phyloP scores from a whole-genome alignment of 805 yeast genomes.

The Wickerhamiella brachini region DNA sequence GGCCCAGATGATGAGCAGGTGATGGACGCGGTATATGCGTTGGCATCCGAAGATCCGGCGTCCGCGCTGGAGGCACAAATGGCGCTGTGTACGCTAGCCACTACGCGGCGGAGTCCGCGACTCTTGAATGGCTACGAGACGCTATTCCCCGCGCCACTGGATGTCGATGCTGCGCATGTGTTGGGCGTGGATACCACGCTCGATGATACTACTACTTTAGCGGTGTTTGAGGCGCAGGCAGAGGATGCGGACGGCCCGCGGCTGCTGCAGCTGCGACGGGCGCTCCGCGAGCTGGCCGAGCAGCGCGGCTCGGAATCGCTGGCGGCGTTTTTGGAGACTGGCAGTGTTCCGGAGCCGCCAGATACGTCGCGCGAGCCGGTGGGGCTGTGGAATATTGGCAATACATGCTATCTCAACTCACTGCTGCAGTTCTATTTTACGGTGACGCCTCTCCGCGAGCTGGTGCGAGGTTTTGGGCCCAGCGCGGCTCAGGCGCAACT shows the following conservation, averaged over 20 bases:
- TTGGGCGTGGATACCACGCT: conserved; percentile 14
- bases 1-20: background rate
- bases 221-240: conserved; percentile 55
- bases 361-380: conserved; percentile 43
- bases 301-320: conserved; percentile 43
- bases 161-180: background rate
- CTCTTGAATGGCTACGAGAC: conserved; percentile 6
- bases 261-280: conserved; percentile 41
- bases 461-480: background rate
- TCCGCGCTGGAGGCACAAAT: conserved; percentile 5
- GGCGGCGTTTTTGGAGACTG: conserved; percentile 42
- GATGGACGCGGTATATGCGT: background rate
- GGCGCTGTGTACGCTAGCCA: conserved; percentile 8
- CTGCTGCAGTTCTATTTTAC: conserved; percentile 81
- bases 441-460: conserved; percentile 61
- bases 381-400: conserved; percentile 88
- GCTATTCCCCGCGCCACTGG: conserved; percentile 1
- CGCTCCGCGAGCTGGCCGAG: conserved; percentile 43
- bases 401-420: conserved; percentile 78
- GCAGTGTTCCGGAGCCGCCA: conserved; percentile 25
- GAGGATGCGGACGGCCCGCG: conserved; percentile 36
- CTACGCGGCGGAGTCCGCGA: background rate
- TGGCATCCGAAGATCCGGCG: background rate
- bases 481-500: background rate
- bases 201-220: conserved; percentile 57